Percentiles rank a stretch among this genome's conserved stretches.
phyloP scores from a whole-genome alignment of 129 eudicot genomes.

The Deinandra increscens region DNA sequence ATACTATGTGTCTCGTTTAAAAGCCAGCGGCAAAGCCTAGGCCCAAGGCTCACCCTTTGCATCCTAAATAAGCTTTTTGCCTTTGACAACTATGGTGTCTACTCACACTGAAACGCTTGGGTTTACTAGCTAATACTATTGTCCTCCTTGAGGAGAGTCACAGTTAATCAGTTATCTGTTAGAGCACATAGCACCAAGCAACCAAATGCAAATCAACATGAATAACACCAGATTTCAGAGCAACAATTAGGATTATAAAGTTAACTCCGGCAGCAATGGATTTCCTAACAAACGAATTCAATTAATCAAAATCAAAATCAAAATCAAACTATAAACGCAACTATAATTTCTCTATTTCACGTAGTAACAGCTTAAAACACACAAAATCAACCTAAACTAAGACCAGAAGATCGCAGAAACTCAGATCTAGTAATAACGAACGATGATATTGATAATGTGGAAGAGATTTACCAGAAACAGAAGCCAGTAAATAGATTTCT shows the following conservation, averaged over 20 bases:
- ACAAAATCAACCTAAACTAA: background rate
- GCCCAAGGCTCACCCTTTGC: too few relatives aligned
- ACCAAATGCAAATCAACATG: background rate
- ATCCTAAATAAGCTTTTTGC: too few relatives aligned
- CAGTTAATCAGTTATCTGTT: background rate
- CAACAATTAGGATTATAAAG: background rate
- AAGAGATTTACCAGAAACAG: slow-evolving; percentile 38
- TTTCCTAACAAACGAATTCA: background rate
- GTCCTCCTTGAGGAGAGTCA: too few relatives aligned
- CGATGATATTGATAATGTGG: slow-evolving; percentile 11
- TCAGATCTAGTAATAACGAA: slow-evolving; percentile 13
- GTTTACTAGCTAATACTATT: too few relatives aligned
- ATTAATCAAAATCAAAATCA: background rate
- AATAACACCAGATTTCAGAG: background rate
- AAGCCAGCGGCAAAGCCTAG: too few relatives aligned
- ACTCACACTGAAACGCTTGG: too few relatives aligned
- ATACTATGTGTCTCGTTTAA: too few relatives aligned
- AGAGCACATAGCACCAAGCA: background rate
- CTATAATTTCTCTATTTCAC: background rate
- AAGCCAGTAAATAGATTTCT: slow-evolving; percentile 38
- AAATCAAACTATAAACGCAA: slow-evolving; percentile 5
- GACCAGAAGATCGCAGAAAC: background rate
- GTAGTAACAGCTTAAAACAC: background rate
- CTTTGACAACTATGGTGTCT: too few relatives aligned
- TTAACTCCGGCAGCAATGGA: background rate